Conservation (phyloP, 371 early-diverging fungal species). For the Cokeromyces recurvatus region DNA sequence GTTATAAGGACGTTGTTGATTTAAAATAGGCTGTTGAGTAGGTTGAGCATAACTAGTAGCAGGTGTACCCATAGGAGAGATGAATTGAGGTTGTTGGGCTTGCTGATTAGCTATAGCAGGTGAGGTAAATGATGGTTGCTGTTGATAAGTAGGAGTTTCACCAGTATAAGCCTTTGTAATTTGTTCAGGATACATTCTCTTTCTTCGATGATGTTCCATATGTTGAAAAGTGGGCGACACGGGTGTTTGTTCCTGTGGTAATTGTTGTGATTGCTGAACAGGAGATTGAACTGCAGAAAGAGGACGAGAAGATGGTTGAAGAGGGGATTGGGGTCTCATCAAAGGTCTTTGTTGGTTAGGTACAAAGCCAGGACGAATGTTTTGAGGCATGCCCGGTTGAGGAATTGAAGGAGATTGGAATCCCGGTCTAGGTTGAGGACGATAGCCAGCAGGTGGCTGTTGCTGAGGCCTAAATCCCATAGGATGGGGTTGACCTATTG, state of each 20-base stretch:
- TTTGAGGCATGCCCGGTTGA: slow-evolving; percentile 20
- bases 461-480: slow-evolving; percentile 22
- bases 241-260: neutral
- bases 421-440: slow-evolving; percentile 28
- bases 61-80: slow-evolving; percentile 24
- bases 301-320: slow-evolving; percentile 3
- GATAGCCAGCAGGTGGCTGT: slow-evolving; percentile 9
- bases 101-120: slow-evolving; percentile 12
- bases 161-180: slow-evolving; percentile 45
- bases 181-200: slow-evolving; percentile 63
- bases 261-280: slow-evolving; percentile 6
- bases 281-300: slow-evolving; percentile 3
- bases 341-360: slow-evolving; percentile 15
- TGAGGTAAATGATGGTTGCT: slow-evolving; percentile 15
- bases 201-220: slow-evolving; percentile 36
- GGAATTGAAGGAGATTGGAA: slow-evolving; percentile 17
- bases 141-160: slow-evolving; percentile 7
- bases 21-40: slow-evolving; percentile 11
- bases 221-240: slow-evolving; percentile 4
- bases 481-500: slow-evolving; percentile 10
- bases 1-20: slow-evolving; percentile 27
- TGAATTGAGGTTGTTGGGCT: slow-evolving; percentile 24
- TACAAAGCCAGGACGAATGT: slow-evolving; percentile 19
- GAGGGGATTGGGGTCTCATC: slow-evolving; percentile 23
- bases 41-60: slow-evolving; percentile 9